Conservation (phyloP, 2,329 filamentous ascomycete species). For the Arthrobotrys pseudoclavata region DNA sequence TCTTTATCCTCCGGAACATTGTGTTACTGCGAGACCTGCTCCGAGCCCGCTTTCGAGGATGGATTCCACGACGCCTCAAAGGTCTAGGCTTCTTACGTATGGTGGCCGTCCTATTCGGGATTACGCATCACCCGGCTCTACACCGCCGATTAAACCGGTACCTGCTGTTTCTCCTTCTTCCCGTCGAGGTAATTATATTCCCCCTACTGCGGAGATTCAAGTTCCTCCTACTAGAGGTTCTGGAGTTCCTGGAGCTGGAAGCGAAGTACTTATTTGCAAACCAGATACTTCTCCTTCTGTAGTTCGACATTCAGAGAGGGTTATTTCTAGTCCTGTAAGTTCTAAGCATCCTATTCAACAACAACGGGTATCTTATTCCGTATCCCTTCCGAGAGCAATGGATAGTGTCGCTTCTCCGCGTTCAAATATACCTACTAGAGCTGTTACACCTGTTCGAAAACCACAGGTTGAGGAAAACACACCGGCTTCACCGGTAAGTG, state of each 20-base stretch:
- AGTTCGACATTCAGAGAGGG: not conserved
- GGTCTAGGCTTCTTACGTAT: constrained; percentile 1
- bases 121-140: not conserved
- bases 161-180: constrained; percentile 6
- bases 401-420: not conserved
- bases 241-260: not conserved
- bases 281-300: not conserved
- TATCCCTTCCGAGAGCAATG: not conserved
- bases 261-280: not conserved
- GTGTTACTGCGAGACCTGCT: not conserved
- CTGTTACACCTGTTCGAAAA: not conserved
- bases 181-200: not conserved
- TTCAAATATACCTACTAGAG: not conserved
- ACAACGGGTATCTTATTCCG: not conserved
- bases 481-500: not conserved
- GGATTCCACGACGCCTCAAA: not conserved
- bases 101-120: not conserved
- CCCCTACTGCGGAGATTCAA: not conserved
- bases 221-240: not conserved
- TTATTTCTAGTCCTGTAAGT: not conserved
- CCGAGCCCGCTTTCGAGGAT: not conserved
- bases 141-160: not conserved
- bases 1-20: not conserved
- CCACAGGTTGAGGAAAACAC: not conserved
- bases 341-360: not conserved